phyloP scores from a whole-genome alignment of 2,329 filamentous ascomycete genomes.

The Cadophora gregata region DNA sequence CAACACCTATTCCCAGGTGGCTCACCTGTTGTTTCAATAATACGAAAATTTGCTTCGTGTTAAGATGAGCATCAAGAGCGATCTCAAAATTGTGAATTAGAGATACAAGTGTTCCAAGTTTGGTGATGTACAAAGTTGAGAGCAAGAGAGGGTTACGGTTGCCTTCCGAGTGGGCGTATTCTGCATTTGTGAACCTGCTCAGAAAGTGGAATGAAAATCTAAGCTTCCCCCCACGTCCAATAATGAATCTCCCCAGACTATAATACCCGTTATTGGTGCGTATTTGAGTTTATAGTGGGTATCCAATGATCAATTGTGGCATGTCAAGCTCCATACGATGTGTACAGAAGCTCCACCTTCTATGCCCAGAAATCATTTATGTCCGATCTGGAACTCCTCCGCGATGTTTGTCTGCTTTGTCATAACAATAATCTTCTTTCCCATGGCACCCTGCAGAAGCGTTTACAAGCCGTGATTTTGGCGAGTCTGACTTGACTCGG shows the following conservation, averaged over 20 bases:
- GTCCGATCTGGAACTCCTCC: background rate
- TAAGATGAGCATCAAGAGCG: too few relatives aligned
- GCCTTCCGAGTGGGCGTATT: background rate
- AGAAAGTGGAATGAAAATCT: background rate
- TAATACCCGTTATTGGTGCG: slow-evolving; percentile 7
- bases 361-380: background rate
- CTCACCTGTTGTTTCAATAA: too few relatives aligned
- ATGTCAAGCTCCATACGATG: background rate
- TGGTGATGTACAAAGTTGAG: too few relatives aligned
- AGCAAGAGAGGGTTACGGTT: background rate
- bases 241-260: background rate
- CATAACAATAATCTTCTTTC: background rate
- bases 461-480: background rate
- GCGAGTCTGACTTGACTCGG: background rate
- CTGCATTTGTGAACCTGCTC: background rate
- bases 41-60: too few relatives aligned
- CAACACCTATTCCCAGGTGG: too few relatives aligned
- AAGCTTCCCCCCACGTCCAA: background rate
- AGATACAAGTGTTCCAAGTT: too few relatives aligned
- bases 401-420: background rate
- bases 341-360: background rate
- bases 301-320: background rate
- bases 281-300: background rate
- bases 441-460: background rate
- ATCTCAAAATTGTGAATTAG: too few relatives aligned